A percentile compares a stretch with the other conserved stretches of the same genome.
These are phyloP conservation scores for Aspergillus unguis DNA, from an alignment of 2,329 filamentous ascomycete species.

Conservation along the genomic window DNA sequence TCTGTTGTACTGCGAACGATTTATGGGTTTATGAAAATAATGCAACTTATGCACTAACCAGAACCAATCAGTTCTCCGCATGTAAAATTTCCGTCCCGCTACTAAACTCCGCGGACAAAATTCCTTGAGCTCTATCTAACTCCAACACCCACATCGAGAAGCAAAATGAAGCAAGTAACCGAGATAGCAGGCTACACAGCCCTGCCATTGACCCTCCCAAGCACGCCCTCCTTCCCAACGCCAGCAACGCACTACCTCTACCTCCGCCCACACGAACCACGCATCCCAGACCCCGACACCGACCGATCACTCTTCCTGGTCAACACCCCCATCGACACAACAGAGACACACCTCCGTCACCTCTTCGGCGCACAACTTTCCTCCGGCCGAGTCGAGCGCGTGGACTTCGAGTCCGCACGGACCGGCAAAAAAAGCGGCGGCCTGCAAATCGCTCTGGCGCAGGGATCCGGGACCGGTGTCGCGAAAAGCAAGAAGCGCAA, in stretches of 20 bases:
- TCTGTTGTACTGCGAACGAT: background rate
- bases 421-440: constrained; percentile 35
- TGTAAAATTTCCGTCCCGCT: constrained; percentile 6
- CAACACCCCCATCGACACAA: constrained; percentile 82
- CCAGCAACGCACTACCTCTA: constrained; percentile 78
- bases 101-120: constrained; percentile 6
- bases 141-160: background rate
- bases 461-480: constrained; percentile 18
- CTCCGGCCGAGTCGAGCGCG: constrained; percentile 71
- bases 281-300: constrained; percentile 69
- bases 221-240: constrained; percentile 60
- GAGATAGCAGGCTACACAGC: constrained; percentile 62
- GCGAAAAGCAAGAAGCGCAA: constrained; percentile 52
- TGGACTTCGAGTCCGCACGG: constrained; percentile 63
- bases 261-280: constrained; percentile 77
- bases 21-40: background rate
- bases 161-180: constrained; percentile 37
- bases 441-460: constrained; percentile 15
- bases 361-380: constrained; percentile 73
- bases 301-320: constrained; percentile 82
- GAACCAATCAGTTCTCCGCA: constrained; percentile 1
- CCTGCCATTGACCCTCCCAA: constrained; percentile 65
- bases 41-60: background rate
- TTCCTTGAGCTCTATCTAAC: background rate
- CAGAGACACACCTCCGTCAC: constrained; percentile 69